A percentile compares a stretch with the other conserved stretches of the same genome.
Evolutionary conservation across 768 basidiomycete genomes (phyloP).

Genomic region (Termitomyces sp.): DNA sequence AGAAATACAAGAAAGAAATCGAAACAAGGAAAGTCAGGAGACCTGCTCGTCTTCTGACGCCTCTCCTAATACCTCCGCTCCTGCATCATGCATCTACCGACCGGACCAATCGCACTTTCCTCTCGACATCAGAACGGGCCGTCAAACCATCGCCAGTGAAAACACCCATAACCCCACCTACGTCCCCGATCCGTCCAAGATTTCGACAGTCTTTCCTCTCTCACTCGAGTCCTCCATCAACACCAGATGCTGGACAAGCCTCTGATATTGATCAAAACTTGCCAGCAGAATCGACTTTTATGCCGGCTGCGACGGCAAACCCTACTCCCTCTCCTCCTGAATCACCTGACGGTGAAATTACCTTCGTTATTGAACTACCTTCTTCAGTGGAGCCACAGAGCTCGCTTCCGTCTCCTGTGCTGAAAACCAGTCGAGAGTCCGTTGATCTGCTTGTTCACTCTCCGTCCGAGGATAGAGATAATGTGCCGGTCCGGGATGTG

Average conservation of each 20-base stretch:
- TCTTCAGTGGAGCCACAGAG: constrained; percentile 1
- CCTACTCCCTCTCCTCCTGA: not conserved
- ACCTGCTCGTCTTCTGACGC: constrained; percentile 7
- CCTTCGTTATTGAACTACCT: not conserved
- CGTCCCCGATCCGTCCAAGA: constrained; percentile 13
- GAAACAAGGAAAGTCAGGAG: constrained; percentile 3
- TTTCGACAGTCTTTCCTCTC: not conserved
- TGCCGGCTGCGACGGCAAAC: not conserved
- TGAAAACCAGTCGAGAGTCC: not conserved
- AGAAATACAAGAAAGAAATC: constrained; percentile 29
- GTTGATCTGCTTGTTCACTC: not conserved
- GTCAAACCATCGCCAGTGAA: not conserved
- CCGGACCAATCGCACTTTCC: constrained; percentile 1
- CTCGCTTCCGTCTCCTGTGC: not conserved
- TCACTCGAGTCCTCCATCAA: not conserved
- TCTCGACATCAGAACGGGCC: not conserved
- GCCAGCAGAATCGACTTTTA: not conserved
- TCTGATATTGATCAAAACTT: not conserved
- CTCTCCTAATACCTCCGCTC: constrained; percentile 11
- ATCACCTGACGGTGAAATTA: not conserved
- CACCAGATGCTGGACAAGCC: not conserved
- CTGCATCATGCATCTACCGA: not conserved
- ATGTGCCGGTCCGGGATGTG: constrained; percentile 10
- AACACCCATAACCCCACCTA: constrained; percentile 17
- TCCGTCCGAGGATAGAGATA: not conserved